Percentiles rank a stretch among this genome's conserved stretches.
Evolutionary conservation across 495 filamentous ascomycete species (phyloP).

Genomic region (Penicillium salamii): DNA sequence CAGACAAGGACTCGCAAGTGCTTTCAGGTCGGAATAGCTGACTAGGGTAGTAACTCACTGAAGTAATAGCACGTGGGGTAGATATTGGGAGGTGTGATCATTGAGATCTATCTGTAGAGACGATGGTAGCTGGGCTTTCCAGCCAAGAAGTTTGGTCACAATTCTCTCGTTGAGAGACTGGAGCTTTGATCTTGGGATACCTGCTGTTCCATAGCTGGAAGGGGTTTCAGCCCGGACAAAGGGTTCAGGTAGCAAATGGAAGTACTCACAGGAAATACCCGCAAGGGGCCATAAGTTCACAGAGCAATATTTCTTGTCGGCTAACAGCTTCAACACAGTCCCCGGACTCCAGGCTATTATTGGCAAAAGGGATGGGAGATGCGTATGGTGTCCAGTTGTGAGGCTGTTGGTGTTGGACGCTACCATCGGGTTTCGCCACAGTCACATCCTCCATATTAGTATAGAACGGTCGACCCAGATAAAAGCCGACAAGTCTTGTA

Average conservation of each 20-base stretch:
- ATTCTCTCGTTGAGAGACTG: slow-evolving; percentile 21
- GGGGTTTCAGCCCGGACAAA: background rate
- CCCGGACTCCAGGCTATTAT: background rate
- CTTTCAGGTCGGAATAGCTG: too few relatives aligned
- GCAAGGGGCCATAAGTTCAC: slow-evolving; percentile 28
- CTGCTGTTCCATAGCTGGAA: slow-evolving; percentile 13
- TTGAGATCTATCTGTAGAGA: slow-evolving; percentile 20
- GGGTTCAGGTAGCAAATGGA: too few relatives aligned
- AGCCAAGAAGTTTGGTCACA: slow-evolving; percentile 16
- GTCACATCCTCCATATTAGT: slow-evolving; percentile 25
- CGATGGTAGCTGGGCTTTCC: slow-evolving; percentile 25
- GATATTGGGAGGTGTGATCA: slow-evolving; percentile 9
- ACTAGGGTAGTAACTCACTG: slow-evolving; percentile 18
- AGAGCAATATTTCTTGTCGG: slow-evolving; percentile 23
- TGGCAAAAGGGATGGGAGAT: background rate
- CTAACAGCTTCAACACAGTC: slow-evolving; percentile 8
- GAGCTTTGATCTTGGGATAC: slow-evolving; percentile 9
- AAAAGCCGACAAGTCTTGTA: slow-evolving; percentile 31
- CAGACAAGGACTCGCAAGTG: background rate
- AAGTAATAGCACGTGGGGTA: slow-evolving; percentile 32
- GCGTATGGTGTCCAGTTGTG: slow-evolving; percentile 11
- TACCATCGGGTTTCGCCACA: slow-evolving; percentile 16
- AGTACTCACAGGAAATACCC: slow-evolving; percentile 14
- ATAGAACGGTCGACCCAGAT: slow-evolving; percentile 26
- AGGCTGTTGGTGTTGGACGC: background rate